Evolutionary conservation across 1,139 yeast species (phyloP).

Genomic region (Suhomyces terraborum): DNA sequence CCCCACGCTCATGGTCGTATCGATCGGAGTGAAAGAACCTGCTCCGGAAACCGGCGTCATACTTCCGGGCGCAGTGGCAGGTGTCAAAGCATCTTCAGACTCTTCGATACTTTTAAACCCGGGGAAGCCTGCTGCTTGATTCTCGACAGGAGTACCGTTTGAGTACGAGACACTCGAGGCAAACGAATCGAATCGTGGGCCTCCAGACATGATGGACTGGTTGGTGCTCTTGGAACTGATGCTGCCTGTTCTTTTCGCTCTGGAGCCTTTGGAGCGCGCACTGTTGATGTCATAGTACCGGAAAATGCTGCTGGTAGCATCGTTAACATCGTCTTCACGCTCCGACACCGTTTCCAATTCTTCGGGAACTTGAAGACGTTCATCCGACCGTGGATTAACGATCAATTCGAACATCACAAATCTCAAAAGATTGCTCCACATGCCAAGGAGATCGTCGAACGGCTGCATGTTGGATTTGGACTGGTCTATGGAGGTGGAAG

Average conservation of each 20-base stretch:
- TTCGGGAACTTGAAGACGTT: not conserved
- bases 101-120: slow-evolving; percentile 6
- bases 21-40: not conserved
- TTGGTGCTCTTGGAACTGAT: slow-evolving; percentile 17
- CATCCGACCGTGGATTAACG: slow-evolving; percentile 1
- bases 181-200: slow-evolving; percentile 15
- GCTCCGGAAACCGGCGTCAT: not conserved
- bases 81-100: slow-evolving; percentile 3
- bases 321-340: slow-evolving; percentile 6
- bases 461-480: slow-evolving; percentile 5
- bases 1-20: slow-evolving; percentile 2
- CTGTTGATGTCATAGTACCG: slow-evolving; percentile 6
- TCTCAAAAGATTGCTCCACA: slow-evolving; percentile 25
- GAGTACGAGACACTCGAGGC: slow-evolving; percentile 12
- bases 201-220: slow-evolving; percentile 19
- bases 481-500: slow-evolving; percentile 10
- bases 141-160: not conserved
- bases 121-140: slow-evolving; percentile 2
- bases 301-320: slow-evolving; percentile 7
- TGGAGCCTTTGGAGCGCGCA: slow-evolving; percentile 1
- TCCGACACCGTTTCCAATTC: slow-evolving; percentile 2
- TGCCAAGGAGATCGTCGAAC: slow-evolving; percentile 16
- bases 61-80: not conserved
- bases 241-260: slow-evolving; percentile 9
- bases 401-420: slow-evolving; percentile 21